Percentiles rank a stretch among this genome's conserved stretches.
phyloP scores from a whole-genome alignment of 139 green algal species.

The Eudorina sp. region DNA sequence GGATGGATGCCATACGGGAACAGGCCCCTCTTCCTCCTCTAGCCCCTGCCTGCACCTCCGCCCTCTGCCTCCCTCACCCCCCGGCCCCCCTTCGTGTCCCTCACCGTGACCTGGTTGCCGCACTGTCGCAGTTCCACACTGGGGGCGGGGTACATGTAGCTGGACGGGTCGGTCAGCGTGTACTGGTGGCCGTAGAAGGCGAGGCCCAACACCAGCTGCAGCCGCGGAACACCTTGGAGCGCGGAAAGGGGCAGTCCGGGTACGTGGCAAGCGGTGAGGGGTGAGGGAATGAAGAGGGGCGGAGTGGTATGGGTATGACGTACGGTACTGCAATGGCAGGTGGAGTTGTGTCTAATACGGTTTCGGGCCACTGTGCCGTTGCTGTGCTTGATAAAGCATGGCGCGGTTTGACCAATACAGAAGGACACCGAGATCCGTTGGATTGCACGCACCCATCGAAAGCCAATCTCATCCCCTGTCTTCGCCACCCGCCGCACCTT shows the following conservation, averaged over 20 bases:
- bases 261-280: no score
- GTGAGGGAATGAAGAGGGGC: no score
- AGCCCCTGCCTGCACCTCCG: background rate
- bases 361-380: no score
- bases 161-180: background rate
- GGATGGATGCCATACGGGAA: background rate
- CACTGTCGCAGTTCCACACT: slow-evolving; percentile 38
- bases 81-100: background rate
- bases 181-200: slow-evolving; percentile 52
- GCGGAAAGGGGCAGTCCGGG: no score
- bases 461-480: background rate
- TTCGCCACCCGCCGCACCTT: background rate
- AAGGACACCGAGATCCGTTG: background rate
- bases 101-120: slow-evolving; percentile 21
- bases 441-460: background rate
- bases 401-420: no score
- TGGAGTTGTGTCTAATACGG: no score
- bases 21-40: background rate
- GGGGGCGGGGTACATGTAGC: slow-evolving; percentile 17
- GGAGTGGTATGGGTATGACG: no score
- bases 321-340: background rate
- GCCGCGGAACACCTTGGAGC: slow-evolving; percentile 24
- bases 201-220: slow-evolving; percentile 40
- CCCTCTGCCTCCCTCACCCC: background rate
- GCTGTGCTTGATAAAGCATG: no score